Conservation (phyloP, 1,139 yeast genomes). For the Pichia inconspicua region DNA sequence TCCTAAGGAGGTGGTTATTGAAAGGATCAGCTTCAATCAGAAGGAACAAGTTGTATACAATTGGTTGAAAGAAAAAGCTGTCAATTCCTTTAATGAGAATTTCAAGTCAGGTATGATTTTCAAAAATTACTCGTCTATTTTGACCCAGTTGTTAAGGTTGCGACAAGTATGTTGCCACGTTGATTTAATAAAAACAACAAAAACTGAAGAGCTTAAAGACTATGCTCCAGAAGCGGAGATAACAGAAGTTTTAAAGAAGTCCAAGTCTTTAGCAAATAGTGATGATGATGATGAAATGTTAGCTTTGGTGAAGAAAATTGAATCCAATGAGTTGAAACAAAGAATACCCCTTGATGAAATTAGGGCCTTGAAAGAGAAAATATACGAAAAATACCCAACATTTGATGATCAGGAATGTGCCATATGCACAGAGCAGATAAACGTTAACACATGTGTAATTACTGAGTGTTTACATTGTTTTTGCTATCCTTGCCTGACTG, state of each 20-base stretch:
- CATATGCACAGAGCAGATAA: constrained; percentile 69
- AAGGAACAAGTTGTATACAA: constrained; percentile 62
- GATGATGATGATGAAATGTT: constrained; percentile 25
- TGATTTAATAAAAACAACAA: constrained; percentile 43
- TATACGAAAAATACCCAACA: constrained; percentile 30
- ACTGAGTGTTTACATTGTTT: constrained; percentile 80
- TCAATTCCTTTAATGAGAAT: constrained; percentile 56
- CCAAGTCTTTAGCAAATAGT: constrained; percentile 7
- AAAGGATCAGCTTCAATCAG: constrained; percentile 57
- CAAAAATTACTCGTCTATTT: constrained; percentile 67
- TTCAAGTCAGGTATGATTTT: constrained; percentile 60
- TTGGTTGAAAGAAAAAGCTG: constrained; percentile 64
- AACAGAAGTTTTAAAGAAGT: constrained; percentile 2
- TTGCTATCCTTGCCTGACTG: constrained; percentile 67
- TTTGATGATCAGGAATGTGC: constrained; percentile 68
- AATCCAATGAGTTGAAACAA: constrained; percentile 20
- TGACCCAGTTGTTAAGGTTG: constrained; percentile 74
- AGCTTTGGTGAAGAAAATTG: constrained; percentile 19
- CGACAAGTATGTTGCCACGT: constrained; percentile 89
- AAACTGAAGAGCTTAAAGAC: constrained; percentile 27
- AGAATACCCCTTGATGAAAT: constrained; percentile 20
- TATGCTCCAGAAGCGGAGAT: constrained; percentile 1
- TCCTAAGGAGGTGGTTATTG: constrained; percentile 61
- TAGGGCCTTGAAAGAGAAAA: constrained; percentile 23
- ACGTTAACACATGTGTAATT: constrained; percentile 47